Evolutionary conservation across 164 flowering plant species (phyloP).

Genomic region (Chimonanthus salicifolius): DNA sequence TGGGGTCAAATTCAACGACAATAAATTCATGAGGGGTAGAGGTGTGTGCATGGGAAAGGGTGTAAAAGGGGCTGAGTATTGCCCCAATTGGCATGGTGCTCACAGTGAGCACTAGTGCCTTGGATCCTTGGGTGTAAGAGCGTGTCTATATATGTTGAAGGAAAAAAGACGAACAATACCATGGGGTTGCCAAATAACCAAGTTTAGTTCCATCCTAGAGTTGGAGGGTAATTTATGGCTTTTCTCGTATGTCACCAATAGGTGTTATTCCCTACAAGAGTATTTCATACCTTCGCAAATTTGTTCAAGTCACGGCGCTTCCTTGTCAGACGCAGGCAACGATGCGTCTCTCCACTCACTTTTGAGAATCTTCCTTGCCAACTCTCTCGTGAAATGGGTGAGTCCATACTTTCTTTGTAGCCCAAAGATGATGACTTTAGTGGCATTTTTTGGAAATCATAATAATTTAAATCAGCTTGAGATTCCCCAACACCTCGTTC

Average conservation of each 20-base stretch:
- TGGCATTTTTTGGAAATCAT: conserved; percentile 45
- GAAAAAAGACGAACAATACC: no score
- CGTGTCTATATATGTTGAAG: no score
- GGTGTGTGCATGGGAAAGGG: no score
- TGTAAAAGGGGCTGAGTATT: no score
- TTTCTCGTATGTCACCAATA: background rate
- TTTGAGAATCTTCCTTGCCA: conserved; percentile 62
- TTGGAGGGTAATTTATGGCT: background rate
- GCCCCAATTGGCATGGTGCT: no score
- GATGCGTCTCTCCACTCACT: conserved; percentile 64
- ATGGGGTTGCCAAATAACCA: no score
- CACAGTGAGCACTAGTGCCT: no score
- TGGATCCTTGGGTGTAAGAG: no score
- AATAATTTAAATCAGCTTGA: conserved; percentile 44
- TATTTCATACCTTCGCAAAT: conserved; percentile 64
- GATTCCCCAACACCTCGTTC: conserved; percentile 42
- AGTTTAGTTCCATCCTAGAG: no score
- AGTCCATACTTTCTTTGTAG: conserved; percentile 49
- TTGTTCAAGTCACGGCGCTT: conserved; percentile 92
- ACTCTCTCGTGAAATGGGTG: conserved; percentile 66
- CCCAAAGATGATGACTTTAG: conserved; percentile 39
- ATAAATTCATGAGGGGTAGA: no score
- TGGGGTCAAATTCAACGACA: no score
- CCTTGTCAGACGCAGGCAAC: conserved; percentile 66
- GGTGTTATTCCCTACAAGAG: background rate